Evolutionary conservation across 2,329 filamentous ascomycete genomes (phyloP), one percentile per base, ranked within the genome.

Genomic region (Aspergillus piperis): DNA sequence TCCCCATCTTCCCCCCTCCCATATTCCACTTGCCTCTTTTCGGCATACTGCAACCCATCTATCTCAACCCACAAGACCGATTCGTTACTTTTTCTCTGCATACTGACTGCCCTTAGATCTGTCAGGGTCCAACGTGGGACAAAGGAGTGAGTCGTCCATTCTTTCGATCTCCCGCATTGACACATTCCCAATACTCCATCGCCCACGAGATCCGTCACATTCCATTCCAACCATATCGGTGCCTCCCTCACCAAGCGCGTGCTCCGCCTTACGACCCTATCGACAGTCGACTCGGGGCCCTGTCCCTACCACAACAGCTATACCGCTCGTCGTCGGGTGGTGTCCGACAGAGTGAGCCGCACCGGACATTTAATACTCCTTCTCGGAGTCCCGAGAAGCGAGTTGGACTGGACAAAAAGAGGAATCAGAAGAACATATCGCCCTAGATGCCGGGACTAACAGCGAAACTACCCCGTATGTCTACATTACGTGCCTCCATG

Each of bases 301-400:
- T 25, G 4, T 13, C 25, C 32, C 19, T 8, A n/a, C 19, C 38
- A 30, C 19, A 47, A 8, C 5, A 15, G 23, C 10, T 2, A 11
- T 11, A 50, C 53, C 23, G 39, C 42, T 30, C 27, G 38, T 54
- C 13, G 21, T 21, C 41, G 17, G 27, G 52, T 38, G 19, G 27
- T 53, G 53, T 27, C 48, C 17, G 53, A 39, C 32, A 61, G 38
- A 48, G 58, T 60, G 63, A 61, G 49, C 38, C 58, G 44, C 48
- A 54, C 48, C 41, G 49, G 53, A 39, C 21, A 15, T 17, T 30
- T 27, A 54, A 48, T 27, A 64, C 75, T 77, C 75, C 74, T 77
- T 76, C 73, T 76, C 75, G 75, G 74, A 64, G 70, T 50, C 13
- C 72, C 74, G 76, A 77, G 76, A 72, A 77, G 75, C 62, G 76